These are phyloP conservation scores for Phytophthora kernoviae DNA, from an alignment of 352 stramenopile species.

Conservation along the genomic window DNA sequence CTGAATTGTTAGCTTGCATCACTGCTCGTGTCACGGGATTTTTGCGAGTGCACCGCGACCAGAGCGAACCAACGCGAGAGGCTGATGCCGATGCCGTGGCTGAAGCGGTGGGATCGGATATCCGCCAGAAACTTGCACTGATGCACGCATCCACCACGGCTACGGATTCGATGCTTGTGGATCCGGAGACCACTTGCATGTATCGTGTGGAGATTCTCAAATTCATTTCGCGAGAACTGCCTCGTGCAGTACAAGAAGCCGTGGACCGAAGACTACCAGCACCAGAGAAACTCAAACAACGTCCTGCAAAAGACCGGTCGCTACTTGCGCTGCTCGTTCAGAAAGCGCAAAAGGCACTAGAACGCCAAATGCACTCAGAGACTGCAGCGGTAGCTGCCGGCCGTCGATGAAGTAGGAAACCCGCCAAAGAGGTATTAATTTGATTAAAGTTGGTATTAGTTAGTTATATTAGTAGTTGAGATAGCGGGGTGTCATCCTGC, in stretches of 20 bases:
- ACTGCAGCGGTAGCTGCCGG: slow-evolving; percentile 31
- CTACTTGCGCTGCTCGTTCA: slow-evolving; percentile 77
- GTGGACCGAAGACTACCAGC: slow-evolving; percentile 67
- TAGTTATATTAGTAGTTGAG: slow-evolving; percentile 19
- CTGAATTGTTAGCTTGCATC: slow-evolving; percentile 69
- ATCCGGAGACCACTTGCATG: slow-evolving; percentile 76
- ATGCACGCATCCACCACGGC: slow-evolving; percentile 39
- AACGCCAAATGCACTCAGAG: slow-evolving; percentile 75
- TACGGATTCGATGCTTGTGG: slow-evolving; percentile 36
- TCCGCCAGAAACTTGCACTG: slow-evolving; percentile 60
- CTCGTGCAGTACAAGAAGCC: slow-evolving; percentile 70
- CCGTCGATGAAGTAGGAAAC: slow-evolving; percentile 19
- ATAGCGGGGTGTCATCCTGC: slow-evolving; percentile 56
- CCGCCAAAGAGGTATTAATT: slow-evolving; percentile 24
- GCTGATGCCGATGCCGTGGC: slow-evolving; percentile 48
- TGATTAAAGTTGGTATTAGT: slow-evolving; percentile 25
- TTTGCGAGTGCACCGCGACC: slow-evolving; percentile 55
- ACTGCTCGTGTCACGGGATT: slow-evolving; percentile 70
- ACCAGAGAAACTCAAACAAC: slow-evolving; percentile 61
- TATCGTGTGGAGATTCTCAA: slow-evolving; percentile 88
- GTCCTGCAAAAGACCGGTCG: slow-evolving; percentile 58
- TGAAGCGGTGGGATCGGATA: slow-evolving; percentile 62
- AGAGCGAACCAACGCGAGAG: slow-evolving; percentile 25
- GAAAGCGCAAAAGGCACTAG: slow-evolving; percentile 73
- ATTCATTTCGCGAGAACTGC: slow-evolving; percentile 79